Evolutionary conservation across 2,329 filamentous ascomycete species (phyloP).

Genomic region (Epichloe hybrida): DNA sequence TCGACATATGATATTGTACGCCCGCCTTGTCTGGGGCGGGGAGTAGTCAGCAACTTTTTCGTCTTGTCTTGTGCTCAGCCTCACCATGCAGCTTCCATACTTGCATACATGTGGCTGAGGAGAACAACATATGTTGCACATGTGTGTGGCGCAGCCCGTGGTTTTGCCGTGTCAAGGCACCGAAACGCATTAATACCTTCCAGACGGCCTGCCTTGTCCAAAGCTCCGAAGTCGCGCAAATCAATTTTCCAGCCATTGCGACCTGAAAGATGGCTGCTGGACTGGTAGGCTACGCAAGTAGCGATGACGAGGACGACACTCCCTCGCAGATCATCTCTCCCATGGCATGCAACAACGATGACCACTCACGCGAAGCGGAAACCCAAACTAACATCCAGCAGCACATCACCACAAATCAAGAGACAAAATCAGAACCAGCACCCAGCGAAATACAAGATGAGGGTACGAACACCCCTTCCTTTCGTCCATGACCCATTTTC

Average conservation of each 20-base stretch:
- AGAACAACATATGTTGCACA: neutral
- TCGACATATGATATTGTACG: neutral
- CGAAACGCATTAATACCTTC: neutral
- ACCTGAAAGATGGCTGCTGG: conserved; percentile 24
- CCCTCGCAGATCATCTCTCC: neutral
- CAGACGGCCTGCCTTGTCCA: neutral
- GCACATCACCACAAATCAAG: neutral
- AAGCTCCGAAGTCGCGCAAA: neutral
- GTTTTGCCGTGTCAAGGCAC: neutral
- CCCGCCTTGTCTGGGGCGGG: neutral
- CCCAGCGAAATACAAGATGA: neutral
- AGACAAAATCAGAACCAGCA: neutral
- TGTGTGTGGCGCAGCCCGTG: neutral
- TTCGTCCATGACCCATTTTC: neutral
- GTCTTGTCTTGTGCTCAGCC: neutral
- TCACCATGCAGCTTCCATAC: neutral
- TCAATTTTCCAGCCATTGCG: neutral
- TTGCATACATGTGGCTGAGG: neutral
- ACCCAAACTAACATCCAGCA: neutral
- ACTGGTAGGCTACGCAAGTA: conserved; percentile 38
- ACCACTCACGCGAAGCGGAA: neutral
- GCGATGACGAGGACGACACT: conserved; percentile 33
- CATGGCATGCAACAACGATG: neutral
- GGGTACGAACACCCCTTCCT: neutral
- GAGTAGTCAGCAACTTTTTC: neutral